phyloP scores from a whole-genome alignment of 805 yeast genomes.

The Komagataella ulmi region DNA sequence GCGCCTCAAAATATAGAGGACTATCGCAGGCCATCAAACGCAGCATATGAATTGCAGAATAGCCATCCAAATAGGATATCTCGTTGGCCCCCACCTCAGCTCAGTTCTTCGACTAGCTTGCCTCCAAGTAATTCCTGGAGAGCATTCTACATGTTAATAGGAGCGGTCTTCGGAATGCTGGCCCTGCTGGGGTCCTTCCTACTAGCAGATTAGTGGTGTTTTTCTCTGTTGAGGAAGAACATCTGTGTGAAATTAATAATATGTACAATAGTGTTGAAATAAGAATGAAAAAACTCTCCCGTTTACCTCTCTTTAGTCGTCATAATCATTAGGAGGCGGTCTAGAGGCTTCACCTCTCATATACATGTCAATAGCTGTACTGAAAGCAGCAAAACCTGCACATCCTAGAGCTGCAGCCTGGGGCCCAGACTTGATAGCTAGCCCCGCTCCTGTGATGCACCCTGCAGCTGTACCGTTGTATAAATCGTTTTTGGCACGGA shows the following conservation, averaged over 20 bases:
- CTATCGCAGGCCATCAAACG: neutral
- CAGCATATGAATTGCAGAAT: neutral
- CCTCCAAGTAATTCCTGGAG: neutral
- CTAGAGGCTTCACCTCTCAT: slow-evolving; percentile 71
- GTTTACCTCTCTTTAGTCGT: slow-evolving; percentile 22
- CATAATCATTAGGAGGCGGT: slow-evolving; percentile 86
- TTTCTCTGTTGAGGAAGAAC: neutral
- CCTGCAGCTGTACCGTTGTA: slow-evolving; percentile 91
- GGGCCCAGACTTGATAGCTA: slow-evolving; percentile 88
- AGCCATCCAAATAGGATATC: neutral
- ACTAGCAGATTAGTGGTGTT: neutral
- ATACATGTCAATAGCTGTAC: slow-evolving; percentile 78
- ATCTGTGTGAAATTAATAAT: neutral
- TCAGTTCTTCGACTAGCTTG: neutral
- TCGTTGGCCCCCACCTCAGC: neutral
- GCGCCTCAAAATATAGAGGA: neutral
- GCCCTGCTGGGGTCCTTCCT: neutral
- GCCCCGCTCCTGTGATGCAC: slow-evolving; percentile 92
- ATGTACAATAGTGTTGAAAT: neutral
- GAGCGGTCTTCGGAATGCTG: neutral
- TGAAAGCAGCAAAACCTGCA: slow-evolving; percentile 95
- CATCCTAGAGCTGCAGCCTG: slow-evolving; percentile 86
- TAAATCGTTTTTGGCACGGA: slow-evolving; percentile 82
- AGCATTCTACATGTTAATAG: neutral
- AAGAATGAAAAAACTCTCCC: neutral